phyloP scores from a whole-genome alignment of 805 yeast genomes.

The Priceomyces medius region DNA sequence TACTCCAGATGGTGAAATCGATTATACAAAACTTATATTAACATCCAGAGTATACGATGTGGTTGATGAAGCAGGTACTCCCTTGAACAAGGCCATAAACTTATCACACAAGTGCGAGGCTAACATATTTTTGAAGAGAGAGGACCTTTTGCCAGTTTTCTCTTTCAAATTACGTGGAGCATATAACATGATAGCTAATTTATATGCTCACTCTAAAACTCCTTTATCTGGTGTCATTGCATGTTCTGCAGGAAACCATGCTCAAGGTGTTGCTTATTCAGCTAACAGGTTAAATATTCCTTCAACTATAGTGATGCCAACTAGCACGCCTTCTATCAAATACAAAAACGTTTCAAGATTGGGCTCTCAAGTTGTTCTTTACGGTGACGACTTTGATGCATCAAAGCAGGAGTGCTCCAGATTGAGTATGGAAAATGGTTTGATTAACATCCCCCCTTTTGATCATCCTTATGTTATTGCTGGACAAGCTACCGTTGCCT shows the following conservation, averaged over 20 bases:
- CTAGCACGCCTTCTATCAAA: slow-evolving; percentile 93
- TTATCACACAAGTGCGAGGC: slow-evolving; percentile 75
- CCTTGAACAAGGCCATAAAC: slow-evolving; percentile 71
- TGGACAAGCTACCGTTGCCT: slow-evolving; percentile 97
- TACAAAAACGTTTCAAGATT: slow-evolving; percentile 86
- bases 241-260: slow-evolving; percentile 98
- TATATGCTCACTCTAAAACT: slow-evolving; percentile 55
- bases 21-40: slow-evolving; percentile 84
- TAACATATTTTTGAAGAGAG: slow-evolving; percentile 79
- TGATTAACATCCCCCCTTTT: slow-evolving; percentile 95
- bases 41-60: slow-evolving; percentile 95
- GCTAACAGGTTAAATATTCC: slow-evolving; percentile 84
- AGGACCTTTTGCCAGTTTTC: slow-evolving; percentile 91
- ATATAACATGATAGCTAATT: slow-evolving; percentile 91
- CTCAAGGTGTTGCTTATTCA: slow-evolving; percentile 96
- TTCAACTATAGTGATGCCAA: slow-evolving; percentile 97
- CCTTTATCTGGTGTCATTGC: slow-evolving; percentile 88
- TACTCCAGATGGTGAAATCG: slow-evolving; percentile 70
- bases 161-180: slow-evolving; percentile 97
- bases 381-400: slow-evolving; percentile 93
- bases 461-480: slow-evolving; percentile 98
- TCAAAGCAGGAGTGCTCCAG: slow-evolving; percentile 89
- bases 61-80: slow-evolving; percentile 74
- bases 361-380: slow-evolving; percentile 90
- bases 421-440: slow-evolving; percentile 63